phyloP scores from a whole-genome alignment of 2,329 filamentous ascomycete species.

The Alternaria triticina region DNA sequence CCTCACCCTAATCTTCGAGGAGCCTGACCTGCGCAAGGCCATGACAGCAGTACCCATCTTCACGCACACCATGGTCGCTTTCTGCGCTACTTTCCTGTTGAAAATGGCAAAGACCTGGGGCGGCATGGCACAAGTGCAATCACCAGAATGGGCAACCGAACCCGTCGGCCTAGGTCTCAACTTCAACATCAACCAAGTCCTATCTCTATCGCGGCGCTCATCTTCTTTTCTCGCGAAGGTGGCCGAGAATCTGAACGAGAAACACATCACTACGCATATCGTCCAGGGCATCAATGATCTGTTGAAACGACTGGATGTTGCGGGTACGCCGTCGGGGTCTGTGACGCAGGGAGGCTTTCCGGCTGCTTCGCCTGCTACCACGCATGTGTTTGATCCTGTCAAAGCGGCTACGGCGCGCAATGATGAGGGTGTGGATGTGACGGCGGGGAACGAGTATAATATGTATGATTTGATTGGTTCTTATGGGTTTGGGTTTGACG shows the following conservation, averaged over 20 bases:
- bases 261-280: conserved; percentile 39
- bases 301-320: conserved; percentile 34
- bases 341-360: not conserved
- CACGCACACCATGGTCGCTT: conserved; percentile 61
- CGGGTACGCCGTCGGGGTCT: conserved; percentile 19
- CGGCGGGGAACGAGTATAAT: conserved; percentile 25
- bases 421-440: not conserved
- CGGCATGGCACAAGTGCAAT: conserved; percentile 37
- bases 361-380: not conserved
- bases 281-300: conserved; percentile 38
- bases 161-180: conserved; percentile 36
- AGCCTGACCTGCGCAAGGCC: conserved; percentile 53
- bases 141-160: conserved; percentile 34
- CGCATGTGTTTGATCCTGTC: conserved; percentile 3
- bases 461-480: conserved; percentile 41
- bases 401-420: not conserved
- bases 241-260: conserved; percentile 37
- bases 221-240: conserved; percentile 35
- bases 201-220: conserved; percentile 34
- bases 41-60: conserved; percentile 58
- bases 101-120: conserved; percentile 57
- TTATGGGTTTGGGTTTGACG: conserved; percentile 43
- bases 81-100: conserved; percentile 59
- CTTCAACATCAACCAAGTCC: conserved; percentile 39
- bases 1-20: conserved; percentile 54